Evolutionary conservation across 345 rosid species (phyloP).

Genomic region (Euphorbia tirucalli): DNA sequence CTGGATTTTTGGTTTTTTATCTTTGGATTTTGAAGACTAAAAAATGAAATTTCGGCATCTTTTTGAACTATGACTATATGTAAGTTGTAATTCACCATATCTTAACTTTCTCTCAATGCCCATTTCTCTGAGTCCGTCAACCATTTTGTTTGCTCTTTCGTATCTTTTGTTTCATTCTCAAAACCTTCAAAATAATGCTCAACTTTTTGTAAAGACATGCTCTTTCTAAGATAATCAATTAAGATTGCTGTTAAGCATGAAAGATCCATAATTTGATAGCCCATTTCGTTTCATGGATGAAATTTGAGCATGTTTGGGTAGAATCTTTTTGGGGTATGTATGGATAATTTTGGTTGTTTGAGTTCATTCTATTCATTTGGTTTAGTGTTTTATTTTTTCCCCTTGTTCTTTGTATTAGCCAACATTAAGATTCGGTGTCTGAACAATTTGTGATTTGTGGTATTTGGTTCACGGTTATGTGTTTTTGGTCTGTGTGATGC

Average conservation of each 20-base stretch:
- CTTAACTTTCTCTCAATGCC: background rate
- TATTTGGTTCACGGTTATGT: background rate
- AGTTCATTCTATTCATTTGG: conserved; percentile 1
- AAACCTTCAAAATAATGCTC: too few species aligned
- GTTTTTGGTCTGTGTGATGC: background rate
- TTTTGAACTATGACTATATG: too few species aligned
- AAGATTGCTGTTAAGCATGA: background rate
- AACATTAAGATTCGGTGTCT: conserved; percentile 8
- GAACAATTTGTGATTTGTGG: background rate
- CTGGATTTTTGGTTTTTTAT: too few species aligned
- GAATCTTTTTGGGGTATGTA: background rate
- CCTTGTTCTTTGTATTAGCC: too few species aligned
- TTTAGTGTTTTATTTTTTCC: too few species aligned
- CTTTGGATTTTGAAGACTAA: too few species aligned
- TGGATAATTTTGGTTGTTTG: background rate
- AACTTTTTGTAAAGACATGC: background rate
- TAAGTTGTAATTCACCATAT: background rate
- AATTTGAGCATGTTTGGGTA: background rate
- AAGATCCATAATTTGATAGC: conserved; percentile 20
- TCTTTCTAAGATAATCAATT: background rate
- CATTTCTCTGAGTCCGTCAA: background rate
- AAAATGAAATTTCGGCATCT: too few species aligned
- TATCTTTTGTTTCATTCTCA: too few species aligned
- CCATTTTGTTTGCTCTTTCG: too few species aligned
- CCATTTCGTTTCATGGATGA: conserved; percentile 18